Base-by-base conservation (phyloP, 352 stramenopile species). In the Phytophthora meadii region DNA sequence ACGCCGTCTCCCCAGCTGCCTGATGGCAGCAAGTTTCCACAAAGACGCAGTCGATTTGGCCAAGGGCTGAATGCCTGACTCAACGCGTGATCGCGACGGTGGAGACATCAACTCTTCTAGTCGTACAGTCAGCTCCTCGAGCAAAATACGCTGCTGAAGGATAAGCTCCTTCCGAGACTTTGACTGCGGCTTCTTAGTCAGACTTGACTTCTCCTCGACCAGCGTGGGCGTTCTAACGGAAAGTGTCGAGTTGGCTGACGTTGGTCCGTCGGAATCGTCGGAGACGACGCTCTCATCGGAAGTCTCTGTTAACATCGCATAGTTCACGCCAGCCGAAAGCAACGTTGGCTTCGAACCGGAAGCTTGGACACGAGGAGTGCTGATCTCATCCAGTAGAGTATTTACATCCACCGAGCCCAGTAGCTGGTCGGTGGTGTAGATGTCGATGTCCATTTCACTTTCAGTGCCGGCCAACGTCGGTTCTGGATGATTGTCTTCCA, bases 1-100 rank as follows among this genome's bases (percentile, higher is more conserved):
- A 5, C 46, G 44, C 8, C 64, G 51, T 15, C 39, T 60, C 25
- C 39, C 48, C 11, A 64, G 41, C 24, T 77, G 69, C 15, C 60
- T 30, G 5, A 62, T 44, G 2, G 69, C 65, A 0, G 61, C 11
- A n/a, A 58, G 27, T 19, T 72, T 57, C 70, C 70, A 77, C 9
- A 74, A 40, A 3, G 55, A 17, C 14, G n/a, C 19, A 5, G n/a
- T 48, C 10, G 28, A 9, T 10, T 14, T 36, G 11, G 8, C 30
- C 7, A 11, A 1, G 9, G 42, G 32, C 24, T 19, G 30, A 4
- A 34, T 32, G 30, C 12, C 30, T 5, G 10, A 15, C 42, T 27
- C 17, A 11, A 28, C 10, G 32, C 19, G 8, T 49, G n/a, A 28
- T 8, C 28, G 19, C 0, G 42, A 51, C 34, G 45, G 14, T 5